Evolutionary conservation across 2,329 filamentous ascomycete genomes (phyloP), one percentile per base, ranked within the genome.

Genomic region (Epichloe baconii): DNA sequence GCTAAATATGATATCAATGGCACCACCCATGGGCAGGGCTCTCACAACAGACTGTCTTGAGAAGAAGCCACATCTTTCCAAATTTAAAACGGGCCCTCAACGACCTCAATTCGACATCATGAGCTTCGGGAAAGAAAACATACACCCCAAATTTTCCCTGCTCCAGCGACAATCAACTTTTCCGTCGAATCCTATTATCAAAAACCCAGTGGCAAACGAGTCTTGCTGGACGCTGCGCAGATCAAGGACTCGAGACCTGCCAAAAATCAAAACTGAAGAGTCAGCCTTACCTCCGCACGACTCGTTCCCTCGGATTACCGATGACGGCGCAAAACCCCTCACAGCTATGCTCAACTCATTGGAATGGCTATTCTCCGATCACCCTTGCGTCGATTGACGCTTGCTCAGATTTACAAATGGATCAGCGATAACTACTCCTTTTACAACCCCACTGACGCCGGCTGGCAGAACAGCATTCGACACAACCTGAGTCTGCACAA

Each of bases 401-500:
- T 98, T 17, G 83, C 89, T 26, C 89, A 96, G 67, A 98, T 98
- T 59, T 98, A 97, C 77, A 95, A 95, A 65, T 98, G 93, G 91
- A 97, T 98, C 61, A 94, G 88, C n/a, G 88, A 94, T 65, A 90
- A 85, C 17, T 97, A 86, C 65, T 83, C 80, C 5, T 96, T 91
- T 69, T 98, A 97, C 72, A 83, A 80, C 58, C 79, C 82, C 43
- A 79, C 83, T 51, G 89, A 96, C 61, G 82, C 86, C 11, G 91
- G 93, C 56, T 98, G 93, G 93, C 91, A 97, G 69, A 98, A 98
- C 68, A 97, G 93, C 71, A 98, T 98, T 66, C 86, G 93, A 36
- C 93, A 98, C 69, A 98, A 98, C 60, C 80, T 98, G 36, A 96
- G 90, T 63, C 75, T 98, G 44, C 95, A 96, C 75, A 97, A 97